A percentile compares a stretch with the other conserved stretches of the same genome.
Conservation (phyloP, 305 asterid species). For the Fraxinus sp. region DNA sequence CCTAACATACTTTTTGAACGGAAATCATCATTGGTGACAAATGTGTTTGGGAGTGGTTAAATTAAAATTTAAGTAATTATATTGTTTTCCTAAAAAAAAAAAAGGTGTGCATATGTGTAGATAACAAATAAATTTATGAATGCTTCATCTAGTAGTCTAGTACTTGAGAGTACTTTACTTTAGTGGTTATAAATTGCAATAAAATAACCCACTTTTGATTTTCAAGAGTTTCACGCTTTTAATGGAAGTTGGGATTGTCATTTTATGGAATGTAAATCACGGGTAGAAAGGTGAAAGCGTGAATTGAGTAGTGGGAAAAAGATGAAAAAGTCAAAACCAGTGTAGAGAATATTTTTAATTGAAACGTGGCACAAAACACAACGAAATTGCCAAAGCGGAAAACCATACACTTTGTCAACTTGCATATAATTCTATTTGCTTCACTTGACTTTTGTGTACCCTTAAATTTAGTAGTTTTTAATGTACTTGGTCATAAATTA, state of each 20-base stretch:
- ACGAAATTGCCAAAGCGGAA: not conserved
- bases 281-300: not conserved
- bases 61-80: too few species aligned
- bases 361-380: constrained; percentile 36
- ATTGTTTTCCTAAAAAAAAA: too few species aligned
- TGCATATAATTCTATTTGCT: not conserved
- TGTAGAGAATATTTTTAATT: constrained; percentile 1
- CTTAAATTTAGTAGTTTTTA: not conserved
- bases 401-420: constrained; percentile 7
- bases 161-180: not conserved
- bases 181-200: too few species aligned
- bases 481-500: not conserved
- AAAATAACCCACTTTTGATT: not conserved
- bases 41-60: too few species aligned
- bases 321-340: constrained; percentile 40
- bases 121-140: too few species aligned
- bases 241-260: not conserved
- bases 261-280: not conserved
- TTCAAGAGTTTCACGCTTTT: not conserved
- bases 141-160: too few species aligned
- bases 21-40: too few species aligned
- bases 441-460: not conserved
- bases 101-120: too few species aligned
- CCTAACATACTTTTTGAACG: too few species aligned
- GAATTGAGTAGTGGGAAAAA: not conserved